Conservation (phyloP, 73 alveolate genomes). For the Paramecium biaurelia region DNA sequence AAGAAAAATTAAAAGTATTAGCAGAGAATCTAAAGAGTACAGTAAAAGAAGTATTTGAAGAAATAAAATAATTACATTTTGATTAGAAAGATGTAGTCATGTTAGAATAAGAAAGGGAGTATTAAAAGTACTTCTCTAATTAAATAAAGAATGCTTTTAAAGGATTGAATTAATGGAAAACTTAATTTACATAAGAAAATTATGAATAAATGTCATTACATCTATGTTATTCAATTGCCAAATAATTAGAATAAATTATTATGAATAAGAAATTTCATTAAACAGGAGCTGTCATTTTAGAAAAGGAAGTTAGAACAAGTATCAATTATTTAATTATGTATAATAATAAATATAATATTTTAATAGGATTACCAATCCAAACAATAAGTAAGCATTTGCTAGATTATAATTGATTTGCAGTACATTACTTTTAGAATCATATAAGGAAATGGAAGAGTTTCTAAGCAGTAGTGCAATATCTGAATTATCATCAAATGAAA, state of each 20-base stretch:
- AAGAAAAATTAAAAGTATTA: not conserved
- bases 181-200: not conserved
- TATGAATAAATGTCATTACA: not conserved
- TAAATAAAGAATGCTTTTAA: not conserved
- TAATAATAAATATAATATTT: not conserved
- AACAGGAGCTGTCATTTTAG: conserved; percentile 1
- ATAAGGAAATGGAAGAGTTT: conserved; percentile 30
- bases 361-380: not conserved
- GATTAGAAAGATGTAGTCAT: not conserved
- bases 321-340: not conserved
- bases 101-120: conserved; percentile 5
- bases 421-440: not conserved
- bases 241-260: not conserved
- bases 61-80: not conserved
- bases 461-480: not conserved
- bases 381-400: not conserved
- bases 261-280: conserved; percentile 8
- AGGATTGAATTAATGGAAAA: not conserved
- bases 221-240: not conserved
- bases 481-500: not conserved
- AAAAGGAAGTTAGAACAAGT: conserved; percentile 5
- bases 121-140: not conserved
- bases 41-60: not conserved
- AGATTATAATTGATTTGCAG: not conserved
- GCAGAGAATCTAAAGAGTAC: not conserved